These are phyloP conservation scores for Cordyceps javanica DNA, from an alignment of 2,329 filamentous ascomycete species.

Conservation along the genomic window DNA sequence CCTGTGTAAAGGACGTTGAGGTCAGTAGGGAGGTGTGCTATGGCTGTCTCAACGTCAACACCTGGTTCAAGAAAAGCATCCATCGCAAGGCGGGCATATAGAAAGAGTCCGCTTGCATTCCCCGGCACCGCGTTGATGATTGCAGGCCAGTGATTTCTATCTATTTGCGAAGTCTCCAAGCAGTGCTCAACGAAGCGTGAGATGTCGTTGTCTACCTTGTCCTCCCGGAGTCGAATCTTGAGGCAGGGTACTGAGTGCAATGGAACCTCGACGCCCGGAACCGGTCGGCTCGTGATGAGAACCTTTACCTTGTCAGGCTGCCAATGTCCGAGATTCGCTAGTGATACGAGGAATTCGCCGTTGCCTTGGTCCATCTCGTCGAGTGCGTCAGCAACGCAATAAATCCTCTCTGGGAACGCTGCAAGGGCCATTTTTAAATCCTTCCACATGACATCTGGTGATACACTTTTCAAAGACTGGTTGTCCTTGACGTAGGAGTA, in stretches of 20 bases:
- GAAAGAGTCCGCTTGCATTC: constrained; percentile 36
- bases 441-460: not conserved
- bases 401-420: constrained; percentile 22
- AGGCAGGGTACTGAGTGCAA: constrained; percentile 23
- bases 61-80: constrained; percentile 28
- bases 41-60: constrained; percentile 20
- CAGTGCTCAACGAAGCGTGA: not conserved
- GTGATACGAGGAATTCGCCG: constrained; percentile 26
- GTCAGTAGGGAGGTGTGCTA: constrained; percentile 26
- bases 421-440: constrained; percentile 16
- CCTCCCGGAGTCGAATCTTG: constrained; percentile 27
- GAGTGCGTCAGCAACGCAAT: constrained; percentile 37
- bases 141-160: not conserved
- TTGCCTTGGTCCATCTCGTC: constrained; percentile 41
- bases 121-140: constrained; percentile 26
- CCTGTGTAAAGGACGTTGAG: not conserved
- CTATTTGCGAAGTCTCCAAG: not conserved
- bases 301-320: constrained; percentile 31
- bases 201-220: constrained; percentile 4
- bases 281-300: constrained; percentile 37
- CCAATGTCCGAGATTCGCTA: constrained; percentile 27
- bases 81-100: constrained; percentile 38
- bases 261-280: constrained; percentile 22
- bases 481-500: constrained; percentile 23
- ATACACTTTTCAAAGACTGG: not conserved